Evolutionary conservation across 2,329 filamentous ascomycete genomes (phyloP), one percentile per base, ranked within the genome.

Genomic region (Penicillium fuscoglaucum): DNA sequence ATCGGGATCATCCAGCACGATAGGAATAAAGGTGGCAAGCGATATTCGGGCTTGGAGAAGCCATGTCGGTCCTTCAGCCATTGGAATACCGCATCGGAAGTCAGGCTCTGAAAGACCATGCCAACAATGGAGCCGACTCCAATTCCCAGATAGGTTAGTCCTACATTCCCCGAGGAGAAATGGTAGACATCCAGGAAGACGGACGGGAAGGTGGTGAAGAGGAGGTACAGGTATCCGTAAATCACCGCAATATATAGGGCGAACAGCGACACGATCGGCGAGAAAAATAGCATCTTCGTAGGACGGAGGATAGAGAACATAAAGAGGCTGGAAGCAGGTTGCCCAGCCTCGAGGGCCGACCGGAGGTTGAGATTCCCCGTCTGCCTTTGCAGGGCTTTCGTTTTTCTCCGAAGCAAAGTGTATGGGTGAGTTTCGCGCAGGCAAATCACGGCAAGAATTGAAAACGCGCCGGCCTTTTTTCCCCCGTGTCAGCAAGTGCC

Each of bases 251-350:
- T 24, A 28, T 26, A 24, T 24, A 45, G 13, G 4, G 75, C 77
- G 67, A 83, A 78, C 31, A 79, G 68, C 48, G 82, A 75, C 9
- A 83, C 78, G 49, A 84, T 83, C 0, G 85, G 79, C 24, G 82
- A 84, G 28, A 83, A 74, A 24, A 45, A 45, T 15, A 29, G 43
- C 19, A 45, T 19, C 13, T 45, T 45, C 19, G 15, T 17, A 7
- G 43, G 43, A 24, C 43, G 43, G 15, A 45, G 15, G 4, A 24
- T 9, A 17, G 43, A 19, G 10, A 28, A 24, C 15, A 26, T 24
- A 24, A 45, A 26, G 12, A 45, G 15, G 12, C 24, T 24, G 10
- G 15, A 17, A 9, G 19, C 8, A 45, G 43, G 43, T 17, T 24
- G 21, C 21, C 24, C 24, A 24, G 19, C 15, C 15, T 45, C 43